A percentile compares a stretch with the other conserved stretches of the same genome.
These are phyloP conservation scores for Cryptomeria japonica DNA, from an alignment of 75 land plant species.

Conservation along the genomic window DNA sequence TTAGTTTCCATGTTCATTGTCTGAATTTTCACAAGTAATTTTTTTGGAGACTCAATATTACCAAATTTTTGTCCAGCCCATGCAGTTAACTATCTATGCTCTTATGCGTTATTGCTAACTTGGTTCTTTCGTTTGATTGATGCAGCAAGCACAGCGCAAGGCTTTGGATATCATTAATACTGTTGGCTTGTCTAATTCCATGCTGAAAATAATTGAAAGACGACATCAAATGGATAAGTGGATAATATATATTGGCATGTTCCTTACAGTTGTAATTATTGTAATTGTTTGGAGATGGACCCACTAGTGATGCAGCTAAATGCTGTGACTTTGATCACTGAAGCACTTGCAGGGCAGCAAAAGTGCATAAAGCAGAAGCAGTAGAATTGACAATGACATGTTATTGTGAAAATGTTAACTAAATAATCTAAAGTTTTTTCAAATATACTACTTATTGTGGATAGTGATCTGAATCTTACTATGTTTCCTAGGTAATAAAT, in stretches of 20 bases:
- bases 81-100: neutral
- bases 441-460: neutral
- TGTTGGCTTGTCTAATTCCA: conserved; percentile 85
- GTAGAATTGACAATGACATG: neutral
- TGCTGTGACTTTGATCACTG: neutral
- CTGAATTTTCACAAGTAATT: neutral
- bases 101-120: neutral
- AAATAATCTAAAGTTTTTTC: neutral
- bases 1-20: neutral
- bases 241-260: conserved; percentile 92
- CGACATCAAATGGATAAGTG: conserved; percentile 85
- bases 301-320: conserved; percentile 15
- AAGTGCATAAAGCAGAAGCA: neutral
- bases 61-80: neutral
- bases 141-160: conserved; percentile 88
- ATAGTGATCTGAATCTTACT: neutral
- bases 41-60: neutral
- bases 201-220: conserved; percentile 87
- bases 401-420: neutral
- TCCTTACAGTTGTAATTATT: conserved; percentile 54
- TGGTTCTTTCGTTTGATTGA: neutral
- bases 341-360: neutral
- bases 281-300: conserved; percentile 67
- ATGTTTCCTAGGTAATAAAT: neutral
- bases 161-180: conserved; percentile 92